Conservation (phyloP, 108 stramenopile genomes). For the Cyclotella kingstonii region DNA sequence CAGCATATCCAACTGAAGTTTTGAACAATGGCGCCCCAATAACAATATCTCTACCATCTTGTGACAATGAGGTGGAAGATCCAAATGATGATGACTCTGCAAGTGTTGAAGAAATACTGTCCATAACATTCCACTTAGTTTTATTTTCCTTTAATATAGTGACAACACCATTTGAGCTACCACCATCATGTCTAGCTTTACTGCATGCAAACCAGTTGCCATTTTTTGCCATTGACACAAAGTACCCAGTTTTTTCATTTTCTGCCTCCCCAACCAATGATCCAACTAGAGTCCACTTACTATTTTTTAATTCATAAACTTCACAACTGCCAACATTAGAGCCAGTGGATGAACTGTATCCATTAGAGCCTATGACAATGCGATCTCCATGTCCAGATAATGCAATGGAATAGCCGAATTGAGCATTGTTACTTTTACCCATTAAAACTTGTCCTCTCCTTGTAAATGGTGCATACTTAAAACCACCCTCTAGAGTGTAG, state of each 20-base stretch:
- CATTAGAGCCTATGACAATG: conserved; percentile 31
- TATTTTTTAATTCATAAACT: conserved; percentile 16
- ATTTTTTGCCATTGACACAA: conserved; percentile 26
- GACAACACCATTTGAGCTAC: background rate
- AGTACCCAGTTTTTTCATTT: conserved; percentile 19
- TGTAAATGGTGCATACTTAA: background rate
- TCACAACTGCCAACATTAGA: conserved; percentile 16
- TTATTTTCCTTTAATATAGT: background rate
- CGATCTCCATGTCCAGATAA: conserved; percentile 32
- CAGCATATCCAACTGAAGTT: background rate
- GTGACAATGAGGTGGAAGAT: background rate
- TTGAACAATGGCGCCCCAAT: conserved; percentile 11
- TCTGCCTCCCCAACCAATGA: background rate
- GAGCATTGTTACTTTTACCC: conserved; percentile 3
- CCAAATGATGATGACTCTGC: conserved; percentile 4
- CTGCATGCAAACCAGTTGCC: conserved; percentile 22
- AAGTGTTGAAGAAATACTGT: background rate
- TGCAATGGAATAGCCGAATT: conserved; percentile 24
- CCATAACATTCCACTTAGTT: background rate
- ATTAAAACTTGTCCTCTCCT: conserved; percentile 13
- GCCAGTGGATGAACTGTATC: conserved; percentile 1
- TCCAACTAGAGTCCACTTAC: conserved; percentile 19
- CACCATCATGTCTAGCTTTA: background rate
- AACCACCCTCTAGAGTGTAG: conserved; percentile 1
- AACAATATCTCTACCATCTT: background rate